Evolutionary conservation across 257 asterid species (phyloP), one percentile per base, ranked within the genome.

Genomic region (Solanum dulcamara): DNA sequence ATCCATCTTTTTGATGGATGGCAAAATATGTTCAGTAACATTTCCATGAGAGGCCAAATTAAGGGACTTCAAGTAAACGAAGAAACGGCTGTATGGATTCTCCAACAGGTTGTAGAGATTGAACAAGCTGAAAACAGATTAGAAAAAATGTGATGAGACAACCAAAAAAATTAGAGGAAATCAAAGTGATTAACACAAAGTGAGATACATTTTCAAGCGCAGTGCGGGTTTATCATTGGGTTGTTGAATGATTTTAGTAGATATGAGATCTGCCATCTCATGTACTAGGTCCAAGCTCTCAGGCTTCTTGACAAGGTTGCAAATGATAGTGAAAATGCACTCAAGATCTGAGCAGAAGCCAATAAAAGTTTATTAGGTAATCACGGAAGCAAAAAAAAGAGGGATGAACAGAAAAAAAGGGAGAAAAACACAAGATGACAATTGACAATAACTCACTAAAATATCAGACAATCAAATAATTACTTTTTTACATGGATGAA

Each of bases 51-150:
- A 66, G 86, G 98, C 98, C 91, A 97, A 90, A 87, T 89, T 91
- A 83, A 97, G 97, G 83, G 98, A 94, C 92, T 92, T 93, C 97
- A 93, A 90, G 90, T 94, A 97, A 88, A 97, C 98, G 66, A 86
- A 86, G 90, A 94, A 95, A 74, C 93, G 95, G 93, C 99, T 94
- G 84, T 92, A 93, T 33, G 99, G 93, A 90, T 91, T 91, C 92
- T 95, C 98, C 95, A 97, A 82, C 42, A 95, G 90, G 87, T 97
- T 97, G 92, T 93, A 97, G 85, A 97, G 98, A 90, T 92, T 95
- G 86, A 95, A 93, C 92, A 97, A 88, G 88, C 99, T 97, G 93
- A 35, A 87, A 80, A 1, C 22, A 28, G 59, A 60, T 38, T 48
- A 71, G 15, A 7, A 77, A 82, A 80, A 51, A 50, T 37, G 26